These are phyloP conservation scores for Kurtzmaniella cleridarum DNA, from an alignment of 805 yeast species.

Conservation along the genomic window DNA sequence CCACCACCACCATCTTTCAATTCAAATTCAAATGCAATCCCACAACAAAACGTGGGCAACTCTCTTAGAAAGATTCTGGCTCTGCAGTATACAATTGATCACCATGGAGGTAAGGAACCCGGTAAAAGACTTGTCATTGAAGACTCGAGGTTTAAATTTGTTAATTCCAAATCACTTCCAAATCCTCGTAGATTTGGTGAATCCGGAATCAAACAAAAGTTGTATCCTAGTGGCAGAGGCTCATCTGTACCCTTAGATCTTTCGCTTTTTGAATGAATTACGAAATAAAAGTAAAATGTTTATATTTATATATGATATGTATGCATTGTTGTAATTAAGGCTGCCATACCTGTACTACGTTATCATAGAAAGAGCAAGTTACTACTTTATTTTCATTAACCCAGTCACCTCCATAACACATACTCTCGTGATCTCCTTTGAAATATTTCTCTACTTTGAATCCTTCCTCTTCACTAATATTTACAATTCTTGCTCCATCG, in stretches of 20 bases:
- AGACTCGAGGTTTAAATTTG: conserved; percentile 65
- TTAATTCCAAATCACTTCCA: conserved; percentile 67
- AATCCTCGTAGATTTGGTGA: conserved; percentile 79
- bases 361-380: conserved; percentile 92
- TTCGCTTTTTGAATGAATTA: conserved; percentile 3
- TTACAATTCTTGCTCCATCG: conserved; percentile 77
- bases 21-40: conserved; percentile 17
- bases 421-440: conserved; percentile 75
- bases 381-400: conserved; percentile 45
- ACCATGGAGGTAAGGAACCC: conserved; percentile 15
- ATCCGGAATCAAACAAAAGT: conserved; percentile 44
- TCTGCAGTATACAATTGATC: conserved; percentile 59
- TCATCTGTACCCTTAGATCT: conserved; percentile 82
- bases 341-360: conserved; percentile 72
- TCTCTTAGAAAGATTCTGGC: conserved; percentile 57
- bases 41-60: conserved; percentile 45
- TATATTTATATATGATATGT: neutral
- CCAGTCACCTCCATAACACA: conserved; percentile 98
- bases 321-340: conserved; percentile 9
- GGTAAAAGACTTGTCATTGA: conserved; percentile 46
- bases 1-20: conserved; percentile 24
- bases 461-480: conserved; percentile 8
- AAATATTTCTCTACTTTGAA: conserved; percentile 37
- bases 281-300: neutral
- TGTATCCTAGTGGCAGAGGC: conserved; percentile 95